Evolutionary conservation across 768 basidiomycete genomes (phyloP).

Genomic region (Psilocybe sp.): DNA sequence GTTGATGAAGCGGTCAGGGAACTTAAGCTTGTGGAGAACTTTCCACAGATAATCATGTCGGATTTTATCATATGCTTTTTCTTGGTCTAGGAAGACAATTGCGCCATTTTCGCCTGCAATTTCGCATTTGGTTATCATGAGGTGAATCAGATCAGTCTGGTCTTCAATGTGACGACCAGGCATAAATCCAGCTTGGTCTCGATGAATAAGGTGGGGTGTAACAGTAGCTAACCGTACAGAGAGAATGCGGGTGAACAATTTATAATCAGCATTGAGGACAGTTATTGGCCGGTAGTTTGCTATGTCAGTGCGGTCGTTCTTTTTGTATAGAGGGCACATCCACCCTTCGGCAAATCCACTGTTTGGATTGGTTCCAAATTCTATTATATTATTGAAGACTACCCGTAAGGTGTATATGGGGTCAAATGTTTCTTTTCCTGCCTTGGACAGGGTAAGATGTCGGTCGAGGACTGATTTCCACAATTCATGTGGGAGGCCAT

Average conservation of each 20-base stretch:
- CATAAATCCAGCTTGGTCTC: slow-evolving; percentile 33
- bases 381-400: slow-evolving; percentile 26
- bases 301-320: slow-evolving; percentile 28
- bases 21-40: slow-evolving; percentile 24
- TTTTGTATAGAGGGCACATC: slow-evolving; percentile 43
- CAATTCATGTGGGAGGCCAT: slow-evolving; percentile 14
- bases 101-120: slow-evolving; percentile 20
- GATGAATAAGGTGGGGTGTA: slow-evolving; percentile 23
- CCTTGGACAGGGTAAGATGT: background rate
- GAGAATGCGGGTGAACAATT: slow-evolving; percentile 26
- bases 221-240: slow-evolving; percentile 14
- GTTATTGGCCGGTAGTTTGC: slow-evolving; percentile 37
- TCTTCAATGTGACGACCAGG: slow-evolving; percentile 26
- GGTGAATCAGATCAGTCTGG: slow-evolving; percentile 26
- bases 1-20: slow-evolving; percentile 17
- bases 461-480: slow-evolving; percentile 16
- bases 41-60: slow-evolving; percentile 27
- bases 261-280: slow-evolving; percentile 34
- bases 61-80: slow-evolving; percentile 37
- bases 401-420: slow-evolving; percentile 5
- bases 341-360: slow-evolving; percentile 26
- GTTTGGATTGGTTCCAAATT: slow-evolving; percentile 9
- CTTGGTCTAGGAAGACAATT: slow-evolving; percentile 30
- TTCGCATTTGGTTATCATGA: slow-evolving; percentile 24
- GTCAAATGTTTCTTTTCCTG: slow-evolving; percentile 10